Evolutionary conservation across 345 rosid species (phyloP).

Genomic region (Passiflora organensis): DNA sequence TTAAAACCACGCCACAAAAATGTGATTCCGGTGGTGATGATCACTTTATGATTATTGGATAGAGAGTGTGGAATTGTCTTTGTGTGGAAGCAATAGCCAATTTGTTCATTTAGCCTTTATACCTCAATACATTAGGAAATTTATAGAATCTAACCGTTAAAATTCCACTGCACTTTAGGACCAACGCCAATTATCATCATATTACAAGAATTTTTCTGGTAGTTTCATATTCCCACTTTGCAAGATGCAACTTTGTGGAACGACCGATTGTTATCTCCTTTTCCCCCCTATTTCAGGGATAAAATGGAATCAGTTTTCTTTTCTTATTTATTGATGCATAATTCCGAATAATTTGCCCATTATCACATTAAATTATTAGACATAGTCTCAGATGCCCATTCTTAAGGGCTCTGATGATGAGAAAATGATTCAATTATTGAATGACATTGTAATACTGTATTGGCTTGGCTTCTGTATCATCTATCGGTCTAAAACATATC

Average conservation of each 20-base stretch:
- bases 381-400: conserved; percentile 19
- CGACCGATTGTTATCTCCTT: background rate
- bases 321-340: background rate
- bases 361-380: conserved; percentile 14
- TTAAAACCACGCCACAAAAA: too few species aligned
- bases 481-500: background rate
- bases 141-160: conserved; percentile 22
- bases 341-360: conserved; percentile 21
- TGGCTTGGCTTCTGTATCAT: background rate
- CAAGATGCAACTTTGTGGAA: conserved; percentile 18
- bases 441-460: background rate
- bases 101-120: conserved; percentile 1
- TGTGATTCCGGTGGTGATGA: too few species aligned
- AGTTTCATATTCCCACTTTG: conserved; percentile 12
- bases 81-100: background rate
- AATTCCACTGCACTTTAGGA: conserved; percentile 18
- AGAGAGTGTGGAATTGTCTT: too few species aligned
- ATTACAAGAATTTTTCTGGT: conserved; percentile 12
- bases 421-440: background rate
- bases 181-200: too few species aligned
- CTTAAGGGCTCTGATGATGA: conserved; percentile 10
- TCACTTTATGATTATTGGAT: too few species aligned
- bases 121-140: conserved; percentile 1
- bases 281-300: background rate
- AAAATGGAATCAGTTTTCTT: background rate